Base-by-base conservation (phyloP, 148 eudicot species). In the Persicaria maculosa region DNA sequence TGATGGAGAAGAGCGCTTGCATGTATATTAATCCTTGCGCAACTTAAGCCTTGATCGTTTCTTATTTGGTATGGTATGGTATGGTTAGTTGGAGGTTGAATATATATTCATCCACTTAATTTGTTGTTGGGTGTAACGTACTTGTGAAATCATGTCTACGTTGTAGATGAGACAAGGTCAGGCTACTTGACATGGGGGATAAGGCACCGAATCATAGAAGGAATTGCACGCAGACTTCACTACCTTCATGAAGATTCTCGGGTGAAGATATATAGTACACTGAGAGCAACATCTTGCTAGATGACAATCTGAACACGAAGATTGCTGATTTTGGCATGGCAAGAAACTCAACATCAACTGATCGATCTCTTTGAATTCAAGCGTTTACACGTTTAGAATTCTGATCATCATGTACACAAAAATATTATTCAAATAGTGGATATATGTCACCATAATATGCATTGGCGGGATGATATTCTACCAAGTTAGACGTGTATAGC, bases 21-120 rank as follows among this genome's bases (percentile, higher is more conserved):
- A 85, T 48, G 61, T 87, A 7, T 87, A 87, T 65, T 87, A 87
- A 65, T 85, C 81, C 78, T 77, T 84, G 83, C 81, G 83, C 40
- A 87, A 87, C 75, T 71, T 62, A 72, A 80, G 90, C 61, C 77
- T 87, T 50, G 90, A 87, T 71, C 72, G 61, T 46, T 78, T 85
- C 59, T 76, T 87, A 1, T 87, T 87, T 52, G 80, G 90, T 85
- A 75, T 47, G 44, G 8, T 87, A 85, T 52, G 80, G 90, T 85
- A 75, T 47, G 44, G 8, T 43, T 44, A 45, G 6, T 43, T 71
- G 48, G 45, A n/a, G 16, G 7, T 2, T 11, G 16, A 4, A 15
- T 9, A 10, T 71, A 6, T 44, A 46, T 43, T 22, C 25, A 22
- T 22, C 25, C 25, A 22, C 25, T 22, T 0, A 22, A 22, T 22